Evolutionary conservation across 23 red algal genomes (phyloP), one percentile per base, ranked within the genome.

Genomic region (Gracilariopsis chorda): DNA sequence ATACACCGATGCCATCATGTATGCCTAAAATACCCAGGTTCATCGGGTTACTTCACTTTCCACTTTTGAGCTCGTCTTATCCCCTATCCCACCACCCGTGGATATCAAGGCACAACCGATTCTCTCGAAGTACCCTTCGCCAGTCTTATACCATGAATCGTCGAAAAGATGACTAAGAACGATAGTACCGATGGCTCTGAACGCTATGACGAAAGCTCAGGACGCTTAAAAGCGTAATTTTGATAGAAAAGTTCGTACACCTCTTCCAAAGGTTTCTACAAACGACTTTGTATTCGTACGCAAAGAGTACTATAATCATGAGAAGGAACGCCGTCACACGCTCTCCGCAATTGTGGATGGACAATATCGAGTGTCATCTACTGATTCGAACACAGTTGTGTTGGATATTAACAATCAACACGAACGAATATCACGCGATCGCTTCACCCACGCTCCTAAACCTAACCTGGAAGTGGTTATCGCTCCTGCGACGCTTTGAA

Each of bases 321-420:
- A 51, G 28, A 29, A 44, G 29, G 83, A 53, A 7, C 6, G 25
- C 25, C 43, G 44, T 24, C 83, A 87, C 17, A 87, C 71, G 45
- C 47, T 75, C 9, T 58, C 83, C 7, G 36, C 83, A 5, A 74
- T 87, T 14, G 83, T 42, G 23, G 62, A 87, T 29, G 83, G 83
- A 71, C 83, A 60, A 11, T 87, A n/a, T 74, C 14, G 36, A 36
- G 83, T 87, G 34, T 17, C 55, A 17, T 79, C 74, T 56, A 14
- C 33, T 16, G 25, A 19, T 13, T 19, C 19, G 34, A 29, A 79
- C 33, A 79, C 40, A 3, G 74, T 79, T 7, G 74, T 56, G 1
- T 3, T 79, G 46, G 74, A 79, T 1, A 30, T 79, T 11, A 16
- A 56, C 7, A 13, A 35, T 25, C 27, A n/a, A 23, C 52, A 79